Evolutionary conservation across 495 filamentous ascomycete genomes (phyloP).

Genomic region (Penicillium chermesinum): DNA sequence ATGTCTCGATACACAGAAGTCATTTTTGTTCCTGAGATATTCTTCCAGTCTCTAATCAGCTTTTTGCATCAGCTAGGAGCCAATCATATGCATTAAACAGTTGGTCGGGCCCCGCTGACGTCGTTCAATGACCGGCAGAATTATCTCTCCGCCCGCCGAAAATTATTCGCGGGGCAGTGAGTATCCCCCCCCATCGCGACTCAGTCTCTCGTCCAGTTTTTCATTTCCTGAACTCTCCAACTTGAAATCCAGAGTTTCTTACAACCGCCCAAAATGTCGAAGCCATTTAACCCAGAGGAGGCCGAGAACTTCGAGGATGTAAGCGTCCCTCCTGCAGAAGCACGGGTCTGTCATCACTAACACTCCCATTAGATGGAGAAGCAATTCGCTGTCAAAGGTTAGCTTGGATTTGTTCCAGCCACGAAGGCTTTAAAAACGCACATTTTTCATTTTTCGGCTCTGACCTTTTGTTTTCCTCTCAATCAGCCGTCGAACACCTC

Average conservation of each 20-base stretch:
- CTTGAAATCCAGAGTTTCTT: background rate
- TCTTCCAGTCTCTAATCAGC: no score
- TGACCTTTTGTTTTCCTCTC: no score
- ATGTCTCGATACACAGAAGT: no score
- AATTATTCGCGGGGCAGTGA: constrained; percentile 32
- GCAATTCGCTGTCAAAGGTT: constrained; percentile 97
- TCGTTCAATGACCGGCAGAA: constrained; percentile 22
- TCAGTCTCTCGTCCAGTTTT: no score
- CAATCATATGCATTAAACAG: background rate
- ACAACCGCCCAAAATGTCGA: constrained; percentile 37
- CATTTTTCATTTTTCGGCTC: no score
- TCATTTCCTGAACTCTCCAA: no score
- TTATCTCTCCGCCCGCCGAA: constrained; percentile 31
- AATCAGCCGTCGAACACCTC: constrained; percentile 82
- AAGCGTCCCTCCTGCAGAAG: constrained; percentile 18
- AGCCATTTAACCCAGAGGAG: constrained; percentile 59
- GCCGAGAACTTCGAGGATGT: constrained; percentile 78
- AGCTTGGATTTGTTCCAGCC: constrained; percentile 6
- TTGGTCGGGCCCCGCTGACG: constrained; percentile 17
- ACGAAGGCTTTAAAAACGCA: constrained; percentile 17
- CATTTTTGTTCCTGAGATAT: no score
- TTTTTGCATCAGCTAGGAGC: no score
- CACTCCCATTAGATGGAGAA: constrained; percentile 76
- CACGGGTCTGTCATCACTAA: constrained; percentile 17
- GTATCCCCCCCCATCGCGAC: constrained; percentile 9